A percentile compares a stretch with the other conserved stretches of the same genome.
These are phyloP conservation scores for Trichothecium roseum DNA, from an alignment of 2,329 filamentous ascomycete genomes.

Conservation along the genomic window DNA sequence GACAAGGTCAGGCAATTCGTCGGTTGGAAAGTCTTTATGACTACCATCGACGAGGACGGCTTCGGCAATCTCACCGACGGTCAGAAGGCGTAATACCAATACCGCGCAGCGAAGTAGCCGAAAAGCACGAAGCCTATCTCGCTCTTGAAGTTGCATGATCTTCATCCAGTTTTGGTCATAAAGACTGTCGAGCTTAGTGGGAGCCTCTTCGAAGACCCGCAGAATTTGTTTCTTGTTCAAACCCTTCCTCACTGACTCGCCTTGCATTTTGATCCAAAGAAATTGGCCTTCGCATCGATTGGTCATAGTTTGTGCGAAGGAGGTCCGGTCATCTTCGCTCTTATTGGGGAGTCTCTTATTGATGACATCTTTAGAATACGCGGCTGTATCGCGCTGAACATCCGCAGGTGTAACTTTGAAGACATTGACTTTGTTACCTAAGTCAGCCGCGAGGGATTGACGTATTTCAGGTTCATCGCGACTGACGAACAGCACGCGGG, in stretches of 20 bases:
- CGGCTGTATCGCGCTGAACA: conserved; percentile 11
- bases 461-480: conserved; percentile 14
- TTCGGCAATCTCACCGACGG: conserved; percentile 12
- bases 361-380: conserved; percentile 15
- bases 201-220: conserved; percentile 13
- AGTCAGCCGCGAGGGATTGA: too few relatives aligned
- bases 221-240: conserved; percentile 18
- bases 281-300: conserved; percentile 21
- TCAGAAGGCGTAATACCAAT: conserved; percentile 12
- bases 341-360: conserved; percentile 16
- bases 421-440: too few relatives aligned
- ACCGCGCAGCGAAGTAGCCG: conserved; percentile 18
- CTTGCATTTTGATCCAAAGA: conserved; percentile 20
- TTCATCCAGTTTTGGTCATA: conserved; percentile 20
- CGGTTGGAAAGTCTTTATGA: conserved; percentile 8
- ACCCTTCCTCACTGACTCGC: conserved; percentile 10
- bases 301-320: conserved; percentile 13
- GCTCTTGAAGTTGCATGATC: conserved; percentile 7
- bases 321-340: conserved; percentile 4
- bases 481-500: conserved; percentile 15
- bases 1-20: conserved; percentile 14
- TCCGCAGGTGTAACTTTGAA: conserved; percentile 12
- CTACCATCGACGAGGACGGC: conserved; percentile 11
- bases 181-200: conserved; percentile 14
- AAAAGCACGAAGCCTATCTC: conserved; percentile 12